Evolutionary conservation across 257 asterid species (phyloP).

Genomic region (Fraxinus pennsylvanica): DNA sequence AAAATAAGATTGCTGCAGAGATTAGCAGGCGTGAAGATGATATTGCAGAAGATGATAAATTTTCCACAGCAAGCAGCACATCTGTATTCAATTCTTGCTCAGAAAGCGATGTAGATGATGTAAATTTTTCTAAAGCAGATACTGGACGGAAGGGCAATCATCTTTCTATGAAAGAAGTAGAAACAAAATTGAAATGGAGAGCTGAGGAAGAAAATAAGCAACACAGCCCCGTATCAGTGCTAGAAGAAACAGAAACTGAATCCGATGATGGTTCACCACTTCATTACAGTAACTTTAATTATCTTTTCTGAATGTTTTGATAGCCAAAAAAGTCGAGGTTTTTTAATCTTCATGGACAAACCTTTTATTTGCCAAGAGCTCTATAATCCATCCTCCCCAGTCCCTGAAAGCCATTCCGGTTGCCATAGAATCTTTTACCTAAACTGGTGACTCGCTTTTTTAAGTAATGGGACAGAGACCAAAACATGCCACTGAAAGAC

Average conservation of each 20-base stretch:
- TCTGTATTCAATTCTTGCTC: constrained; percentile 45
- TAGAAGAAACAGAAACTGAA: constrained; percentile 56
- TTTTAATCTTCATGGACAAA: too few species aligned
- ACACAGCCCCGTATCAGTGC: constrained; percentile 69
- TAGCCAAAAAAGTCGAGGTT: too few species aligned
- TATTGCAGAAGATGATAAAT: constrained; percentile 34
- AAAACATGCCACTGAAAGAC: too few species aligned
- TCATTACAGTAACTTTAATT: constrained; percentile 37
- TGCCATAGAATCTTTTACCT: too few species aligned
- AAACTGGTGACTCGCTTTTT: too few species aligned
- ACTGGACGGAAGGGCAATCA: constrained; percentile 11
- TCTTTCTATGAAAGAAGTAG: constrained; percentile 36
- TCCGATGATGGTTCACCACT: constrained; percentile 41
- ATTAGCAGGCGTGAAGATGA: constrained; percentile 21
- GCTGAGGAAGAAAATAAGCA: constrained; percentile 38
- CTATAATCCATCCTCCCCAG: too few species aligned
- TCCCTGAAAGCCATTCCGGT: too few species aligned
- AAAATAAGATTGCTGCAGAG: not conserved
- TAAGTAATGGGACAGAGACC: too few species aligned
- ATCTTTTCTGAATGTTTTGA: not conserved
- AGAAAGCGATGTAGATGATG: constrained; percentile 39
- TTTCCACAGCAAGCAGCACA: constrained; percentile 42
- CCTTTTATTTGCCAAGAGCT: too few species aligned
- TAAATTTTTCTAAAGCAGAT: constrained; percentile 18
- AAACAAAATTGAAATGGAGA: constrained; percentile 28